Conservation (phyloP, 352 stramenopile genomes). For the Pythium dissimile region DNA sequence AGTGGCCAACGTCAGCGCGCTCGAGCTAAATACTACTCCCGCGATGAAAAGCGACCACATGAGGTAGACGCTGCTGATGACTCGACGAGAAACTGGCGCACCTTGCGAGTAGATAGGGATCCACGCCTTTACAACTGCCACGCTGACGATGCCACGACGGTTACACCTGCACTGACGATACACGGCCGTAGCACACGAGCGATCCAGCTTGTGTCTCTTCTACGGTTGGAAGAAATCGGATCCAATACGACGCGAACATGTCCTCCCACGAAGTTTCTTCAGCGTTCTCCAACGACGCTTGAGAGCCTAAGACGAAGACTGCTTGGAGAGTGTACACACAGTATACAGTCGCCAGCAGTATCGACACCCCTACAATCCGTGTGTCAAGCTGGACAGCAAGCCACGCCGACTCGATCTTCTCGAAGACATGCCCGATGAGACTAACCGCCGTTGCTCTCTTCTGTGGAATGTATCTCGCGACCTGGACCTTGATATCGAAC, state of each 20-base stretch:
- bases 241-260: conserved; percentile 22
- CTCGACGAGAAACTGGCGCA: neutral
- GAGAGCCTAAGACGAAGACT: conserved; percentile 15
- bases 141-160: conserved; percentile 14
- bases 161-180: conserved; percentile 13
- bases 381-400: conserved; percentile 23
- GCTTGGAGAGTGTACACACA: conserved; percentile 29
- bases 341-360: conserved; percentile 16
- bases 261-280: conserved; percentile 14
- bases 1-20: conserved; percentile 35
- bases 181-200: conserved; percentile 27
- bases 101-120: no score
- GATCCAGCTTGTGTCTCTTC: conserved; percentile 44
- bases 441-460: neutral
- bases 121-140: no score
- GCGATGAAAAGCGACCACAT: conserved; percentile 21
- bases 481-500: conserved; percentile 23
- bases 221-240: conserved; percentile 33
- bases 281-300: neutral
- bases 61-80: conserved; percentile 23
- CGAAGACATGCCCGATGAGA: neutral
- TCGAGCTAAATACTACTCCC: conserved; percentile 36
- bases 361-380: neutral
- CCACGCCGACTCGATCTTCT: conserved; percentile 15
- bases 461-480: neutral